Conservation (phyloP, 495 filamentous ascomycete species). For the Penicillium soppii region DNA sequence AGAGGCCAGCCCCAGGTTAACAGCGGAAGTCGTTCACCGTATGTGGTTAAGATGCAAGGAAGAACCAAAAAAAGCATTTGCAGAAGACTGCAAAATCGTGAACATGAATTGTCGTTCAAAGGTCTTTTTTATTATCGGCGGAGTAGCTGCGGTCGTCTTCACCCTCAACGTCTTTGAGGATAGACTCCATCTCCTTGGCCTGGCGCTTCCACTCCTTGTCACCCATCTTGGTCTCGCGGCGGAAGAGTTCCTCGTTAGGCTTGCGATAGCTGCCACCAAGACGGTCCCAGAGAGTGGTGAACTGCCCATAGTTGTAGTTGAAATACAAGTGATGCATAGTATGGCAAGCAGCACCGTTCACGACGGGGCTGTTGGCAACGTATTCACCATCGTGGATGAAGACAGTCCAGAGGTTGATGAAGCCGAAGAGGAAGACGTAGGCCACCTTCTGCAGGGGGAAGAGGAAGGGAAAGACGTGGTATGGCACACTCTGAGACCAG, state of each 20-base stretch:
- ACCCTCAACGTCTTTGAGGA: slow-evolving; percentile 82
- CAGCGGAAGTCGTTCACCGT: neutral
- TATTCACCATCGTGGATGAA: slow-evolving; percentile 98
- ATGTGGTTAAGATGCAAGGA: neutral
- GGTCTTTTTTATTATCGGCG: slow-evolving; percentile 42
- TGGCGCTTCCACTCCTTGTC: slow-evolving; percentile 79
- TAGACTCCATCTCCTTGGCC: slow-evolving; percentile 79
- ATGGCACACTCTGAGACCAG: slow-evolving; percentile 87
- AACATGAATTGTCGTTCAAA: slow-evolving; percentile 9
- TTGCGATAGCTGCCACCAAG: slow-evolving; percentile 84
- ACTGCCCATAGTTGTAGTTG: slow-evolving; percentile 98
- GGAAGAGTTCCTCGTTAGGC: slow-evolving; percentile 85
- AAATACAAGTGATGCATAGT: slow-evolving; percentile 98
- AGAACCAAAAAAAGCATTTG: slow-evolving; percentile 3
- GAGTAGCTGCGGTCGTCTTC: slow-evolving; percentile 77
- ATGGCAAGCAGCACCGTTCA: slow-evolving; percentile 96
- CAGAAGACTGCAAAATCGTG: neutral
- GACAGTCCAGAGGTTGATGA: slow-evolving; percentile 97
- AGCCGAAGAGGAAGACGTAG: slow-evolving; percentile 81
- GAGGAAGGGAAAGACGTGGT: slow-evolving; percentile 90
- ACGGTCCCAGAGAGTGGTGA: slow-evolving; percentile 93
- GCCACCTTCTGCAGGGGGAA: slow-evolving; percentile 92
- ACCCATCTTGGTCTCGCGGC: slow-evolving; percentile 85
- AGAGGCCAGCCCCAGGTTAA: neutral
- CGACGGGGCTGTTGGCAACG: slow-evolving; percentile 78